These are phyloP conservation scores for Peronospora destructor DNA, from an alignment of 352 stramenopile species.

Conservation along the genomic window DNA sequence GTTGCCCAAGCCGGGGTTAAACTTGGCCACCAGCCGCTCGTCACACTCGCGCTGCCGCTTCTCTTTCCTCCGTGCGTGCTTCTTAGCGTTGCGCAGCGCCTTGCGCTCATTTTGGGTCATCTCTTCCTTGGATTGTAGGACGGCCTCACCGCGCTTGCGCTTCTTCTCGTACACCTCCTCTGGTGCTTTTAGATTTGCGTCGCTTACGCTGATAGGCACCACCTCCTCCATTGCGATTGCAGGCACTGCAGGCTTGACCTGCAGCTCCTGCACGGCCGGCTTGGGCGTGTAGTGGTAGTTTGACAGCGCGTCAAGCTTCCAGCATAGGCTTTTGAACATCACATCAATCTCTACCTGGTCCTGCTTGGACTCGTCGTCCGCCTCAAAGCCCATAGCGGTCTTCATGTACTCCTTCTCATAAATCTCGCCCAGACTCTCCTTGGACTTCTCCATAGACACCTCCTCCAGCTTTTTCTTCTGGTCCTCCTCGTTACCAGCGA, in stretches of 20 bases:
- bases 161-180: constrained; percentile 86
- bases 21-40: constrained; percentile 89
- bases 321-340: constrained; percentile 92
- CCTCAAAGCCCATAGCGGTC: constrained; percentile 89
- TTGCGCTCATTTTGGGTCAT: constrained; percentile 87
- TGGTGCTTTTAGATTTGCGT: constrained; percentile 75
- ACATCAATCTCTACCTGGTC: constrained; percentile 92
- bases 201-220: constrained; percentile 76
- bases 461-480: constrained; percentile 87
- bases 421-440: constrained; percentile 88
- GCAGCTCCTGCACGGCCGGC: constrained; percentile 88
- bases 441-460: constrained; percentile 90
- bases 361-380: constrained; percentile 87
- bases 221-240: constrained; percentile 84
- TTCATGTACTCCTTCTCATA: constrained; percentile 96
- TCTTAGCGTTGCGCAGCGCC: constrained; percentile 84
- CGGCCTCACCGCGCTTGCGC: constrained; percentile 74
- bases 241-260: constrained; percentile 72
- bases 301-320: constrained; percentile 91
- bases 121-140: constrained; percentile 78
- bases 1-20: constrained; percentile 92
- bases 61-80: constrained; percentile 87
- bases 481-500: constrained; percentile 65
- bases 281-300: constrained; percentile 95
- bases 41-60: constrained; percentile 85